Evolutionary conservation across 805 yeast species (phyloP), one percentile per base, ranked within the genome.

Genomic region (Metschnikowia picachoensis): DNA sequence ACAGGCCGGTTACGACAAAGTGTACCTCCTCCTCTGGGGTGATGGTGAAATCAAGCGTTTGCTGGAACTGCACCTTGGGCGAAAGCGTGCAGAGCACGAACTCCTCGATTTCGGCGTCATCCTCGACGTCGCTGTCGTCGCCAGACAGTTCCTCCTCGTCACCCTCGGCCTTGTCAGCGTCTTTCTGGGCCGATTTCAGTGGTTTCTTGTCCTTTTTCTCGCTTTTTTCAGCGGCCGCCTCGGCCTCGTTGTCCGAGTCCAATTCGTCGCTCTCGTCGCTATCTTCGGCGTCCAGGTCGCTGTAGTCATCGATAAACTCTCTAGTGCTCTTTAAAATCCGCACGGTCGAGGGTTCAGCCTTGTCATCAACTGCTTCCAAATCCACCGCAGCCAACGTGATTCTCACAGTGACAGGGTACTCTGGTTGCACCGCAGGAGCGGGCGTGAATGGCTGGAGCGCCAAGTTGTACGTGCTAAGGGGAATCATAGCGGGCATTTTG

Each of bases 1-100:
- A 92, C 27, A 97, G 89, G 64, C 99, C 99, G 51, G 96, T 86
- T 47, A 87, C 97, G 62, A 89, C 95, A 63, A 94, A 94, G 75
- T 77, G 83, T 51, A 94, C 89, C 64, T 91, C 96, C 74, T 94
- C 99, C 61, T 83, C 92, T 61, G 98, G 96, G 45, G 85, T 79
- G 62, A 94, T 85, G 61, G 95, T 87, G 55, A 94, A 72, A 64
- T 94, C 97, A 47, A 94, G 67, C 46, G 95, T 75, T 77, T 92
- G 98, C 77, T 94, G 99, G 70, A 66, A 85, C 67, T 83, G 88
- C 44, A 77, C 64, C 62, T 83, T 77, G 68, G 99, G 98, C 45
- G 95, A 83, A 54, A 94, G 78, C 45, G 99, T 94, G 73, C 96
- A 86, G 51, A 94, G 73, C 50, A 90, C 85, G 60, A 74, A 85